Base-by-base conservation (phyloP, 116 monocot species). In the Zostera marina region DNA sequence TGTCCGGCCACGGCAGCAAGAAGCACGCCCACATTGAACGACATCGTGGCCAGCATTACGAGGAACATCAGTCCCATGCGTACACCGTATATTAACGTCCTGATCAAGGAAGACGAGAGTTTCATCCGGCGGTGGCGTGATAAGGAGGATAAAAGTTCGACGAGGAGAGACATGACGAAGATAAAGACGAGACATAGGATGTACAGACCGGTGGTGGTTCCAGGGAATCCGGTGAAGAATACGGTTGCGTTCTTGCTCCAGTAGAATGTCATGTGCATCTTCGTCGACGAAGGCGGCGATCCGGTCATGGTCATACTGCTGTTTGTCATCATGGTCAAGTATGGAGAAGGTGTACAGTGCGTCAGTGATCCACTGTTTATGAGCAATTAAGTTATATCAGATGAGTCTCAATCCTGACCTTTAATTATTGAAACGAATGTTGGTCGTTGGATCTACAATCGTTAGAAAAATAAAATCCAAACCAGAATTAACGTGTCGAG, bases 171-270 rank as follows among this genome's bases (percentile, higher is more conserved):
- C 41, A 77, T 11, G 48, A 51, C 19, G 74, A 88, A 73, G 59
- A 79, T 68, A 59, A 66, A 0, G 63, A 68, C 2, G 61, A 80
- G 72, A 9, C 77, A 74, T 11, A 83, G 61, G 13, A 68, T 60
- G 72, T 88, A 88, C 79, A 25, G 13, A 32, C 45, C 82, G 45
- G 43, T 11, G 8, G 72, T 59, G 24, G 55, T 32, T 43, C 79
- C 87, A n/a, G 87, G 87, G 79, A 83, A 88, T 11, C 69, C 70
- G 44, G 67, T 0, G 76, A 88, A 88, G 67, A 88, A 74, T 56
- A 88, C 67, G 57, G 67, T 64, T 13, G 70, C 70, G 74, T 77
- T 46, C 58, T 64, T 64, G 32, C 70, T 64, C 70, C 70, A 64
- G 58, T 53, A 71, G 58, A 71, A 64, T 63, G 64, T 71, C 70